Percentiles rank a stretch among this genome's conserved stretches.
Evolutionary conservation across 148 eudicot species (phyloP).

Genomic region (Fagopyrum tataricum): DNA sequence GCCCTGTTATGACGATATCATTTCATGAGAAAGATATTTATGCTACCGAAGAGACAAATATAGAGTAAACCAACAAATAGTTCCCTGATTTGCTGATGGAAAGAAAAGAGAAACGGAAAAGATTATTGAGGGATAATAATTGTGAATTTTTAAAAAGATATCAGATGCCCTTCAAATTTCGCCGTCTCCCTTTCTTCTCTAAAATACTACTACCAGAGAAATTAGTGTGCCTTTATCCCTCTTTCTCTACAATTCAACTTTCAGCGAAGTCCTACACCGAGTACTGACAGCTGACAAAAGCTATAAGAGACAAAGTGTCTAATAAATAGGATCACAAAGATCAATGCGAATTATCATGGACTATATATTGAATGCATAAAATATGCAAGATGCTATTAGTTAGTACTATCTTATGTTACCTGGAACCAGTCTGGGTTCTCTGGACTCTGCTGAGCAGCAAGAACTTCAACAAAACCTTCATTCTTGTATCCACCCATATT

Average conservation of each 20-base stretch:
- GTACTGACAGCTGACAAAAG: too few relatives aligned
- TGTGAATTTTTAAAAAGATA: not conserved
- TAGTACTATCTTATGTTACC: slow-evolving; percentile 26
- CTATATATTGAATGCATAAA: too few relatives aligned
- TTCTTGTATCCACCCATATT: slow-evolving; percentile 91
- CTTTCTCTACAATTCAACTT: too few relatives aligned
- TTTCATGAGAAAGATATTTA: not conserved
- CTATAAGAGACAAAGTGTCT: too few relatives aligned
- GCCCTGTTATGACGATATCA: slow-evolving; percentile 37
- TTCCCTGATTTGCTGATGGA: not conserved
- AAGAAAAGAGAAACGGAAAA: too few relatives aligned
- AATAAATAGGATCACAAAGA: too few relatives aligned
- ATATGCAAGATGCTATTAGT: not conserved
- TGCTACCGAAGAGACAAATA: not conserved
- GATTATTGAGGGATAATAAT: not conserved
- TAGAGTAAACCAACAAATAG: not conserved
- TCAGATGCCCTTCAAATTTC: not conserved
- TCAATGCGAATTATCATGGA: too few relatives aligned
- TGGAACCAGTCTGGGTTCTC: slow-evolving; percentile 97
- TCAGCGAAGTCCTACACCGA: too few relatives aligned
- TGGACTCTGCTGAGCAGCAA: slow-evolving; percentile 97
- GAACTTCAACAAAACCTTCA: slow-evolving; percentile 96
- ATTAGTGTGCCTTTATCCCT: too few relatives aligned
- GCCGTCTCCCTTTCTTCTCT: not conserved
- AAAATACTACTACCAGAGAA: not conserved